Evolutionary conservation across 495 filamentous ascomycete genomes (phyloP).

Genomic region (Penicillium cinerascens): DNA sequence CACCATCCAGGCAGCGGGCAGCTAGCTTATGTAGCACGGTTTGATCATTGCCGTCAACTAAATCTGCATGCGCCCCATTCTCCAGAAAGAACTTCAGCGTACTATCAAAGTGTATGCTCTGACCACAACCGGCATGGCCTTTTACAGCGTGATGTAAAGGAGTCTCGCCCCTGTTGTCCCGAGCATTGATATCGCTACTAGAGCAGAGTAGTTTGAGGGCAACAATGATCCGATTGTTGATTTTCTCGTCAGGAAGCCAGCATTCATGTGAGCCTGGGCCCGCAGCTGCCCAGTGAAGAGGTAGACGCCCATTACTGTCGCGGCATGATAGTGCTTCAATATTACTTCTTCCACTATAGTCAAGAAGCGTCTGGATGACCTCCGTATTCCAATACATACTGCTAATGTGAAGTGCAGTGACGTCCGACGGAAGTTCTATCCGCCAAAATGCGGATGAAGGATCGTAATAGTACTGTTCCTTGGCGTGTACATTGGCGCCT

Average conservation of each 20-base stretch:
- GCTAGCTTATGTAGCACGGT: constrained; percentile 8
- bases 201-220: constrained; percentile 9
- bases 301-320: constrained; percentile 14
- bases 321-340: not conserved
- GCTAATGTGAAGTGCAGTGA: not conserved
- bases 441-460: not conserved
- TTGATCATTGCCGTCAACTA: not conserved
- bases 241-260: constrained; percentile 2
- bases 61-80: constrained; percentile 6
- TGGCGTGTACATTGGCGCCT: not conserved
- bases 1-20: constrained; percentile 1
- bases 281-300: constrained; percentile 14
- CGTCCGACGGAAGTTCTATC: not conserved
- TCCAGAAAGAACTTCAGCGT: constrained; percentile 6
- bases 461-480: not conserved
- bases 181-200: constrained; percentile 5
- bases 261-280: not conserved
- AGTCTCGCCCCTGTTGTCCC: constrained; percentile 6
- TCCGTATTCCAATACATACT: not conserved
- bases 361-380: not conserved
- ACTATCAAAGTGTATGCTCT: constrained; percentile 2
- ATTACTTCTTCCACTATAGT: not conserved
- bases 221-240: not conserved
- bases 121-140: constrained; percentile 1
- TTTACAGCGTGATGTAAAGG: not conserved